phyloP scores from a whole-genome alignment of 2,329 filamentous ascomycete genomes.

The Intubia oerlemansii region DNA sequence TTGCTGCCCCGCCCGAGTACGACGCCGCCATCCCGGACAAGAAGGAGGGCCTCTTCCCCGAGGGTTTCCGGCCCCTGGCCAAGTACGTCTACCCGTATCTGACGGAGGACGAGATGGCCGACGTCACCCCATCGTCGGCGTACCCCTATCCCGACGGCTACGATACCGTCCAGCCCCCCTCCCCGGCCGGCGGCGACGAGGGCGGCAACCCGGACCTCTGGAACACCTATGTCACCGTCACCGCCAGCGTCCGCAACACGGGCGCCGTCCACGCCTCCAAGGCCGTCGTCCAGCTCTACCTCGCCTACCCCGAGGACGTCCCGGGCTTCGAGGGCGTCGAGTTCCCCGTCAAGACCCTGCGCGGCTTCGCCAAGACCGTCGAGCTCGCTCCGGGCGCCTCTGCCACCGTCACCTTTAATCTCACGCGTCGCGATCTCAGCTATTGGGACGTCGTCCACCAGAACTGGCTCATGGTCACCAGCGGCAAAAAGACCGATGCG shows the following conservation, averaged over 20 bases:
- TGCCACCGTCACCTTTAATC: conserved; percentile 20
- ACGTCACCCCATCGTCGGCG: conserved; percentile 13
- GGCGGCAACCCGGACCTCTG: conserved; percentile 48
- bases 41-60: conserved; percentile 37
- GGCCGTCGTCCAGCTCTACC: conserved; percentile 25
- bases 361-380: conserved; percentile 56
- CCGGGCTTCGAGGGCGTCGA: too few relatives aligned
- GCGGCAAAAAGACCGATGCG: too few relatives aligned
- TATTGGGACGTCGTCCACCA: conserved; percentile 28
- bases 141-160: conserved; percentile 36
- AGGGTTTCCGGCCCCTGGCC: conserved; percentile 31
- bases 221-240: conserved; percentile 28
- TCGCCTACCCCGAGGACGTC: conserved; percentile 17
- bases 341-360: conserved; percentile 30
- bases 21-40: conserved; percentile 30
- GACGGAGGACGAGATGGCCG: conserved; percentile 23
- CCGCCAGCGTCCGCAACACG: conserved; percentile 30
- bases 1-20: conserved; percentile 29
- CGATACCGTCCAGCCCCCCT: conserved; percentile 23
- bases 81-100: conserved; percentile 62
- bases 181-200: conserved; percentile 46
- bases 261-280: conserved; percentile 21
- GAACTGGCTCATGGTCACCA: conserved; percentile 20
- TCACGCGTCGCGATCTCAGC: conserved; percentile 29
- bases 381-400: conserved; percentile 25